phyloP scores from a whole-genome alignment of 352 stramenopile species.

The Globisporangium paddicum region DNA sequence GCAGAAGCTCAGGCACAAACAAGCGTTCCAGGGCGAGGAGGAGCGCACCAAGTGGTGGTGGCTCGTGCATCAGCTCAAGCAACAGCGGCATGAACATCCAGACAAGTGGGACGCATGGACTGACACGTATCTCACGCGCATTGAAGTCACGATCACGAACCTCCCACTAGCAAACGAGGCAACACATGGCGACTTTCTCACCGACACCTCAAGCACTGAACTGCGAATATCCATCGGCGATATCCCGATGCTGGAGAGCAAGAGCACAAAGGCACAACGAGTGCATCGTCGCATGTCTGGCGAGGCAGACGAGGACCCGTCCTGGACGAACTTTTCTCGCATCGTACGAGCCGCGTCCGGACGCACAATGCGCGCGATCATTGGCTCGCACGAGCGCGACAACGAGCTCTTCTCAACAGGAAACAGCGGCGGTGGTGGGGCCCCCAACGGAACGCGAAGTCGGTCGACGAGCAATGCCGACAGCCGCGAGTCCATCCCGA shows the following conservation, averaged over 20 bases:
- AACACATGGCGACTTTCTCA: neutral
- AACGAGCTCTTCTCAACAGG: constrained; percentile 7
- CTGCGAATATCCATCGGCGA: constrained; percentile 10
- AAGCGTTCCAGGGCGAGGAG: constrained; percentile 24
- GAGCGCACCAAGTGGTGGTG: constrained; percentile 36
- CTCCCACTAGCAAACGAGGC: constrained; percentile 13
- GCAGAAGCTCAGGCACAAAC: constrained; percentile 15
- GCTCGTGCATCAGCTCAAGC: constrained; percentile 29
- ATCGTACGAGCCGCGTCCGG: constrained; percentile 25
- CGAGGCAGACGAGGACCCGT: constrained; percentile 8
- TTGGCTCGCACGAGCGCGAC: constrained; percentile 18
- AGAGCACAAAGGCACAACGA: neutral
- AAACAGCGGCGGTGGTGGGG: neutral
- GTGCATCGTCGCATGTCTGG: neutral
- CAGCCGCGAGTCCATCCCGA: constrained; percentile 8
- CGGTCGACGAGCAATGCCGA: neutral
- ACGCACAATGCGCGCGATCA: constrained; percentile 23
- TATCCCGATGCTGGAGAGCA: constrained; percentile 12
- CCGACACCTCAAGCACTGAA: constrained; percentile 3
- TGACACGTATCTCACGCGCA: constrained; percentile 20
- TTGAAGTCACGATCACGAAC: constrained; percentile 28
- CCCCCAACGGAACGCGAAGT: neutral
- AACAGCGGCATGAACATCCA: constrained; percentile 21
- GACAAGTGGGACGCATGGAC: constrained; percentile 19
- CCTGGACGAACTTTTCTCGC: constrained; percentile 28